phyloP scores from a whole-genome alignment of 768 basidiomycete species.

The Scleroderma citrinum region DNA sequence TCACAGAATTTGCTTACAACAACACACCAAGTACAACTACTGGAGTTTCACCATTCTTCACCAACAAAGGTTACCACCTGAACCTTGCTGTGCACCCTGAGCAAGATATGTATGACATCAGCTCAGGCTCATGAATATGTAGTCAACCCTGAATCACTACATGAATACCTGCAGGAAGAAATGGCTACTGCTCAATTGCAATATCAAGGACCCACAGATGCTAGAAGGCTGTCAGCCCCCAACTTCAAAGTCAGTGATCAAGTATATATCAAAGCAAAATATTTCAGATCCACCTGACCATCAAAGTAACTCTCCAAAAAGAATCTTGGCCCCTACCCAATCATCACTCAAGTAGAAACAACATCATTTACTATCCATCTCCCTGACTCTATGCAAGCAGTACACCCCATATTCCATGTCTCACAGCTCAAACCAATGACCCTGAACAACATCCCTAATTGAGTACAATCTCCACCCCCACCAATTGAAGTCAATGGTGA shows the following conservation, averaged over 20 bases:
- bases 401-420: slow-evolving; percentile 7
- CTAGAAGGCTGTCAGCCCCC: not conserved
- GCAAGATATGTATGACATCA: slow-evolving; percentile 9
- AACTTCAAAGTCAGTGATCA: slow-evolving; percentile 5
- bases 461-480: slow-evolving; percentile 6
- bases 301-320: too few species aligned
- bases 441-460: not conserved
- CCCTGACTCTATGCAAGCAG: not conserved
- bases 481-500: not conserved
- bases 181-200: slow-evolving; percentile 10
- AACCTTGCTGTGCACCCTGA: too few species aligned
- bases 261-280: slow-evolving; percentile 4
- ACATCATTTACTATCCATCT: too few species aligned
- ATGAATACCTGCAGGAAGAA: slow-evolving; percentile 9
- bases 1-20: slow-evolving; percentile 31
- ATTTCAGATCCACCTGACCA: slow-evolving; percentile 5
- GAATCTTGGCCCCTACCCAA: too few species aligned
- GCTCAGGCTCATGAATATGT: slow-evolving; percentile 14
- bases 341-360: too few species aligned
- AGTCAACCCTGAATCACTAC: slow-evolving; percentile 13
- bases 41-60: slow-evolving; percentile 27
- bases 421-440: not conserved
- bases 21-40: slow-evolving; percentile 21
- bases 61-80: slow-evolving; percentile 27
- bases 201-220: slow-evolving; percentile 9